Percentiles rank a stretch among this genome's conserved stretches.
These are phyloP conservation scores for Nicotiana paniculata DNA, from an alignment of 257 asterid species.

Conservation along the genomic window DNA sequence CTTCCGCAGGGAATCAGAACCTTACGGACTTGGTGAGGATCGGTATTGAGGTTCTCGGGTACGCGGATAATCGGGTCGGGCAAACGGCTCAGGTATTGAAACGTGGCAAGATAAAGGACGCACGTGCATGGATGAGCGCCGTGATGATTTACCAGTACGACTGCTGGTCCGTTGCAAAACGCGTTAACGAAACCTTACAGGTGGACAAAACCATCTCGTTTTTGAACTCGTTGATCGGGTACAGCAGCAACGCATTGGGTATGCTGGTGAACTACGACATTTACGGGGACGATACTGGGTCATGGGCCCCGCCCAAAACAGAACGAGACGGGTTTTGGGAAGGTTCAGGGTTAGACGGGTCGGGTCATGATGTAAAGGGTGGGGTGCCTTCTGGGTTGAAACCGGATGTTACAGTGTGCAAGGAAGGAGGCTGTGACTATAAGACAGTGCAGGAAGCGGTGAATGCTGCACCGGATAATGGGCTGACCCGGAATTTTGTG, in stretches of 20 bases:
- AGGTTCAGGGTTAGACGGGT: background rate
- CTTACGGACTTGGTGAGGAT: constrained; percentile 28
- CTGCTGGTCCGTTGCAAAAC: constrained; percentile 49
- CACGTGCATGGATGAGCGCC: constrained; percentile 69
- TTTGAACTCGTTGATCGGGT: constrained; percentile 23
- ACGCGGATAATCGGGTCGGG: constrained; percentile 28
- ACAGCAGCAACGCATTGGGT: constrained; percentile 33
- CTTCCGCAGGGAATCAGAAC: constrained; percentile 31
- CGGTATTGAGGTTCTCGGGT: constrained; percentile 36
- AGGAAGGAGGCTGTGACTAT: constrained; percentile 25
- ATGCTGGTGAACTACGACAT: constrained; percentile 44
- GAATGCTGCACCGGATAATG: constrained; percentile 33
- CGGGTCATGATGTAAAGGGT: background rate
- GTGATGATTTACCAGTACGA: constrained; percentile 42
- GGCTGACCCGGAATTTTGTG: constrained; percentile 33
- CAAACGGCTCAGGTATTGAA: constrained; percentile 15
- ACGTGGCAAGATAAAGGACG: constrained; percentile 32
- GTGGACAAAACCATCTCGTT: constrained; percentile 43
- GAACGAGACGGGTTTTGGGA: constrained; percentile 64
- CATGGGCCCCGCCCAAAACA: constrained; percentile 40
- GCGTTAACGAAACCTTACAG: constrained; percentile 36
- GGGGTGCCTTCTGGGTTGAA: constrained; percentile 27
- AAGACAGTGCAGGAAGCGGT: constrained; percentile 51
- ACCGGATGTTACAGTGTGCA: constrained; percentile 47
- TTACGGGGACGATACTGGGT: constrained; percentile 28